Base-by-base conservation (phyloP, 176 grass and related monocot genomes). In the Hordeum vulgare region DNA sequence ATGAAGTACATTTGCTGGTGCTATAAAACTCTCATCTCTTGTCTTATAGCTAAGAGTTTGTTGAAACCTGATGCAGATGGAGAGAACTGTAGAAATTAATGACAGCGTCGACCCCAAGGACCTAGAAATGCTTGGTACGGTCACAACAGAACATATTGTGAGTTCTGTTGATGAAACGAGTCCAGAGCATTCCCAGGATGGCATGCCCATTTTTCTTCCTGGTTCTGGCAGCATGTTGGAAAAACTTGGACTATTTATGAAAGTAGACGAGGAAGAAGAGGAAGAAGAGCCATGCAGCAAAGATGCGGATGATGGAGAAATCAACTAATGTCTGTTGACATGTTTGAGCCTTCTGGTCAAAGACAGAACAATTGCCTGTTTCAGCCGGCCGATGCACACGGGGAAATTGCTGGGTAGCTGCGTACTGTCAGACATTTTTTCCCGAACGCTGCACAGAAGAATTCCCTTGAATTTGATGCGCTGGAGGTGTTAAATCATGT, bases 161-260 rank as follows among this genome's bases (percentile, higher is more conserved):
- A 94, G 85, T 71, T 95, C 91, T 70, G 85, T 91, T 51, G 91
- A 94, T 7, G 93, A 94, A 82, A 94, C 89, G 3, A 93, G 95
- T 62, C 89, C 93, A 17, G 89, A 86, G 39, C 84, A 67, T 45
- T 94, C 96, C 5, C 93, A 89, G 33, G 93, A 96, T 70, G 91
- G 85, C 33, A 87, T 99, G 66, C 90, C 80, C 1, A 61, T 80
- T 78, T 94, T 96, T 86, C 71, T 62, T 85, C 85, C 67, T 25
- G 91, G 89, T 34, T 65, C 74, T 15, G 81, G 78, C 60, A 98
- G 93, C 45, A 89, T 93, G 4, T 85, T 98, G 75, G 87, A 96
- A 65, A 91, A 88, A 81, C 89, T 99, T 18, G 96, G 96, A 54
- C 78, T 99, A 6, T 99, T 91, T 75, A 94, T 99, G 79, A 99